These are phyloP conservation scores for Chaetomiaceae sp. DNA, from an alignment of 2,329 filamentous ascomycete species.

Conservation along the genomic window DNA sequence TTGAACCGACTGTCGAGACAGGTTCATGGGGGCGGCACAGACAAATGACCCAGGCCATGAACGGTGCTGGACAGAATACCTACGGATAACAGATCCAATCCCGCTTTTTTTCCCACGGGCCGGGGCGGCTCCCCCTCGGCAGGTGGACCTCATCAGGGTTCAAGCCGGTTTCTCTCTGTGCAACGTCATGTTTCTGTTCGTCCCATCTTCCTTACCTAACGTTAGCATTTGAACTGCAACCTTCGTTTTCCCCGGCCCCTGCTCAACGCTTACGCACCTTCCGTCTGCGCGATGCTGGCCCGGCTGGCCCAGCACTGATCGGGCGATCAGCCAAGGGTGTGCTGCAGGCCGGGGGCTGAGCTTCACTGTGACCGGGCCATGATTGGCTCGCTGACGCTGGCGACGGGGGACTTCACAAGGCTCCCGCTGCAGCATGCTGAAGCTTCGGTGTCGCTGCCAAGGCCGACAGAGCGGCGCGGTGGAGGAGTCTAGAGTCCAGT, in stretches of 20 bases:
- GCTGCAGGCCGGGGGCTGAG: conserved; percentile 24
- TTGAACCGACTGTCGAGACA: neutral
- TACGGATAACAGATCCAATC: too few relatives aligned
- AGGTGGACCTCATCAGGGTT: too few relatives aligned
- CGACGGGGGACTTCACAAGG: conserved; percentile 15
- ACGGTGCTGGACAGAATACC: too few relatives aligned
- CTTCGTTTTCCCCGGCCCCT: too few relatives aligned
- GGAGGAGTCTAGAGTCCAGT: neutral
- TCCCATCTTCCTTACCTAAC: conserved; percentile 8
- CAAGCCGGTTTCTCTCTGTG: too few relatives aligned
- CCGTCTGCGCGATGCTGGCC: conserved; percentile 2
- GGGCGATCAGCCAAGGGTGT: conserved; percentile 23
- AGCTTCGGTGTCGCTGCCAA: conserved; percentile 18
- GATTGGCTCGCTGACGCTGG: conserved; percentile 19
- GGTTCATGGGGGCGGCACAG: neutral
- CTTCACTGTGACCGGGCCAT: neutral
- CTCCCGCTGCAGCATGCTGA: conserved; percentile 14
- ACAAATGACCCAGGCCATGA: too few relatives aligned
- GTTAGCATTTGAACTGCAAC: too few relatives aligned
- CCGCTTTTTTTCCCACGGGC: too few relatives aligned
- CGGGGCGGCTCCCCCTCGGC: too few relatives aligned
- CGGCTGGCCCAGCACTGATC: conserved; percentile 19
- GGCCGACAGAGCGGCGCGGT: conserved; percentile 20
- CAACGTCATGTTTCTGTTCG: neutral
- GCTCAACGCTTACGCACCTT: conserved; percentile 1